Conservation (phyloP, 2,329 filamentous ascomycete genomes). For the Aspergillus latus region DNA sequence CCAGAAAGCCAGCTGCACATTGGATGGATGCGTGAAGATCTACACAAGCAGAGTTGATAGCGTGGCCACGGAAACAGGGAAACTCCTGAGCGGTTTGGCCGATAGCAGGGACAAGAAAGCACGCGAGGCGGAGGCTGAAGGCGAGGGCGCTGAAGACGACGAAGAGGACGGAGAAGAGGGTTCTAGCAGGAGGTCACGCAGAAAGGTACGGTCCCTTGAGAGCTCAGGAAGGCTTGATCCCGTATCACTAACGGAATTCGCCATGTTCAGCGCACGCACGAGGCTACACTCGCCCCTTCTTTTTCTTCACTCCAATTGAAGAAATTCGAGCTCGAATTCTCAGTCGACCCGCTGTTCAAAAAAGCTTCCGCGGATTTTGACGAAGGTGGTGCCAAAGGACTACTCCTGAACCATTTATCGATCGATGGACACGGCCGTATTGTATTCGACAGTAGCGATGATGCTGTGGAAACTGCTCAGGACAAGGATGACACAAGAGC, state of each 20-base stretch:
- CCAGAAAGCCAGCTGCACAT: slow-evolving; percentile 94
- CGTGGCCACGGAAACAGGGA: slow-evolving; percentile 94
- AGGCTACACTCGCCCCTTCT: slow-evolving; percentile 86
- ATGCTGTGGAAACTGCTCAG: slow-evolving; percentile 58
- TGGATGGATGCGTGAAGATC: slow-evolving; percentile 98
- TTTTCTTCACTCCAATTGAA: slow-evolving; percentile 89
- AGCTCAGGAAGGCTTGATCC: neutral
- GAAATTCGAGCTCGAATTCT: slow-evolving; percentile 95
- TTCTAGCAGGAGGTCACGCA: slow-evolving; percentile 56
- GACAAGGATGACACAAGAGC: slow-evolving; percentile 40
- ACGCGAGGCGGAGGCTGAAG: slow-evolving; percentile 62
- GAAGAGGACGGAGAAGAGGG: slow-evolving; percentile 59
- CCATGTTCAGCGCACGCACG: slow-evolving; percentile 71
- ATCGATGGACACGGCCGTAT: slow-evolving; percentile 91
- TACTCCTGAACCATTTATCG: slow-evolving; percentile 92
- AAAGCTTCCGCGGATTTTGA: slow-evolving; percentile 98
- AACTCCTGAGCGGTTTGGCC: slow-evolving; percentile 87
- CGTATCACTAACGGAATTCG: slow-evolving; percentile 24
- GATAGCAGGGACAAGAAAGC: slow-evolving; percentile 70
- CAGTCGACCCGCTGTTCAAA: slow-evolving; percentile 97
- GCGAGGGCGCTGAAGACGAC: slow-evolving; percentile 61
- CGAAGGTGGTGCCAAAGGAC: slow-evolving; percentile 92
- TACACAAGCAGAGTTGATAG: slow-evolving; percentile 98
- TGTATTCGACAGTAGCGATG: slow-evolving; percentile 97
- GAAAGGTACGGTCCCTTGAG: slow-evolving; percentile 60